Conservation (phyloP, 805 yeast species). For the Kuraishia molischiana region DNA sequence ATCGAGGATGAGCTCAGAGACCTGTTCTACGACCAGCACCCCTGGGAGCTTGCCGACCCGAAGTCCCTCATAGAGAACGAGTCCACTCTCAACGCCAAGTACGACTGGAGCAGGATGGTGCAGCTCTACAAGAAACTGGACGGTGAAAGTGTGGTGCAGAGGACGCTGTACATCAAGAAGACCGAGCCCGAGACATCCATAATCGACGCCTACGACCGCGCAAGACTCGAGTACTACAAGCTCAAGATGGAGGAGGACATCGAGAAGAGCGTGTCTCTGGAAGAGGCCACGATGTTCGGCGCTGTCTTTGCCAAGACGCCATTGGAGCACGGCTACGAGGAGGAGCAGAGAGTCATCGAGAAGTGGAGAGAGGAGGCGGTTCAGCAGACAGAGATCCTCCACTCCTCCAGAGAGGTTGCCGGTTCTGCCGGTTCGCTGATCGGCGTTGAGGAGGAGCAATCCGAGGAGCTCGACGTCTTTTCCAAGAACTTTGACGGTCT, state of each 20-base stretch:
- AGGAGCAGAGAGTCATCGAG: constrained; percentile 63
- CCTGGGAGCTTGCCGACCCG: constrained; percentile 96
- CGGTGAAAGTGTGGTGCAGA: constrained; percentile 82
- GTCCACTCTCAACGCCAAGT: constrained; percentile 38
- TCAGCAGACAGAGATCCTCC: constrained; percentile 46
- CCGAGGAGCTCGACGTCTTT: constrained; percentile 4
- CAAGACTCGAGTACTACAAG: constrained; percentile 82
- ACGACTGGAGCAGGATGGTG: constrained; percentile 73
- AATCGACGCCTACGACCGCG: constrained; percentile 70
- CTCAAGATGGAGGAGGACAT: constrained; percentile 78
- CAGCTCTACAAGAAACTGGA: constrained; percentile 71
- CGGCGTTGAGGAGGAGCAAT: constrained; percentile 15
- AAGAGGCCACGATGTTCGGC: constrained; percentile 83
- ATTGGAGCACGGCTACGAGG: constrained; percentile 56
- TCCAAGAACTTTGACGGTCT: constrained; percentile 3
- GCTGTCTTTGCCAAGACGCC: constrained; percentile 56
- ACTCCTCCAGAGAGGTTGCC: constrained; percentile 27
- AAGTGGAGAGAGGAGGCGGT: constrained; percentile 68
- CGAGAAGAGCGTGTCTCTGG: constrained; percentile 59
- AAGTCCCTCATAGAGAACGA: constrained; percentile 70
- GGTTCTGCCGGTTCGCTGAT: constrained; percentile 11
- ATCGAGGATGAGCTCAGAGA: constrained; percentile 77
- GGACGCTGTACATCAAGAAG: constrained; percentile 46
- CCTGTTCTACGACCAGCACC: constrained; percentile 85
- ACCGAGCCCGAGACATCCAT: constrained; percentile 22